Evolutionary conservation across 2,329 filamentous ascomycete species (phyloP).

Genomic region (Penicillium sp.): DNA sequence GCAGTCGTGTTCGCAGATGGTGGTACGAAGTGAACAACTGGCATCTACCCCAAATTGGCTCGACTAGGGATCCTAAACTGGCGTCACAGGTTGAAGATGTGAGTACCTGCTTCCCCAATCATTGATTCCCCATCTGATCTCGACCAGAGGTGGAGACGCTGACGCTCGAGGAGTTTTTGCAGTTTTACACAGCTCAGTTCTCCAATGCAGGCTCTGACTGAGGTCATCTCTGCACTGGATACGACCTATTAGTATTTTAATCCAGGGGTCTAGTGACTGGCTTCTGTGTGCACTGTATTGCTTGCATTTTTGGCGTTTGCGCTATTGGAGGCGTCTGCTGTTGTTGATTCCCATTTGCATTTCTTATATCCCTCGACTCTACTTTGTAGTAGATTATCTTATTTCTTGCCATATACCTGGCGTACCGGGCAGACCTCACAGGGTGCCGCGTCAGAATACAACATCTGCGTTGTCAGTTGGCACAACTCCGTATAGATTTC

Average conservation of each 20-base stretch:
- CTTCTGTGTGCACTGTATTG: constrained; percentile 7
- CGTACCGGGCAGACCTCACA: not conserved
- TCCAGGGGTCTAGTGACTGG: not conserved
- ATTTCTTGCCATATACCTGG: not conserved
- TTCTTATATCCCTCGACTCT: constrained; percentile 2
- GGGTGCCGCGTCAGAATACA: not conserved
- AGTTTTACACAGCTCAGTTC: constrained; percentile 41
- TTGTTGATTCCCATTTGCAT: constrained; percentile 11
- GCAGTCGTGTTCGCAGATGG: constrained; percentile 79
- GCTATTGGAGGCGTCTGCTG: constrained; percentile 8
- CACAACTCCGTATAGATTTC: not conserved
- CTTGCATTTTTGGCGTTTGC: constrained; percentile 25
- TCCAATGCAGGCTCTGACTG: constrained; percentile 35
- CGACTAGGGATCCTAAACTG: constrained; percentile 32
- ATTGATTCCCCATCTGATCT: not conserved
- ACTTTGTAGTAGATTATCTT: not conserved
- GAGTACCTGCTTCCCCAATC: constrained; percentile 24
- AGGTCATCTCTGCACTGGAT: constrained; percentile 8
- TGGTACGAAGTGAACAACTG: constrained; percentile 96
- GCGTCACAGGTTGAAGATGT: constrained; percentile 47
- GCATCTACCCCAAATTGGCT: constrained; percentile 59
- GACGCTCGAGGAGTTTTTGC: constrained; percentile 36
- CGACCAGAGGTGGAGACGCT: constrained; percentile 19
- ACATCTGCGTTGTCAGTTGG: not conserved
- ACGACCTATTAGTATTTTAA: not conserved